These are phyloP conservation scores for Vitis hybrid DNA, from an alignment of 177 flowering plant species.

Conservation along the genomic window DNA sequence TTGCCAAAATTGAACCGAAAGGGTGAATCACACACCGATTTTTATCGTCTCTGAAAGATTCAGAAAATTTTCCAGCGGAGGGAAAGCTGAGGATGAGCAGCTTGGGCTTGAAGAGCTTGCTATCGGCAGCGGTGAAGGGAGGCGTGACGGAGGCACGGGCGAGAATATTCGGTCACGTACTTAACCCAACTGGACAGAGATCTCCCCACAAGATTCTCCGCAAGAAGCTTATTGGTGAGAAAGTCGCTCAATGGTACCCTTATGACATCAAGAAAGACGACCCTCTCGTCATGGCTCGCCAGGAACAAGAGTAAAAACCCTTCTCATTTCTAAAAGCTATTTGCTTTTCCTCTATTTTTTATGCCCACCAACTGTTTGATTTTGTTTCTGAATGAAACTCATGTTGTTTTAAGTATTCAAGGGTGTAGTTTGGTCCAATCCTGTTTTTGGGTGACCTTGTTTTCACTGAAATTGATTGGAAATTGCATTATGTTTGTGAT, in stretches of 20 bases:
- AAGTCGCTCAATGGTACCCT: constrained; percentile 82
- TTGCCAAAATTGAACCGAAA: not conserved
- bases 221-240: constrained; percentile 89
- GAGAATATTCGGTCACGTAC: constrained; percentile 75
- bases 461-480: no score
- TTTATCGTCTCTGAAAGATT: not conserved
- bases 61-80: not conserved
- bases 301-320: constrained; percentile 59
- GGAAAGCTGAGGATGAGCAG: constrained; percentile 2
- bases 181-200: constrained; percentile 79
- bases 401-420: no score
- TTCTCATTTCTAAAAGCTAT: constrained; percentile 1
- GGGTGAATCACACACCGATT: not conserved
- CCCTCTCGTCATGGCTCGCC: constrained; percentile 57
- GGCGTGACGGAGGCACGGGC: constrained; percentile 81
- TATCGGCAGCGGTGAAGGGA: constrained; percentile 44
- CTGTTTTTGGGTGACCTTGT: no score
- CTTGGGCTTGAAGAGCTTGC: constrained; percentile 44
- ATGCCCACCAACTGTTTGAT: not conserved
- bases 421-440: no score
- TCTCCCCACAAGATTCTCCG: constrained; percentile 75
- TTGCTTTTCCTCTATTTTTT: not conserved
- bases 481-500: no score
- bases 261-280: constrained; percentile 66
- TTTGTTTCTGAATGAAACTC: not conserved